Percentiles rank a stretch among this genome's conserved stretches.
phyloP scores from a whole-genome alignment of 2,329 filamentous ascomycete species.

The Stemphylium lycopersici region DNA sequence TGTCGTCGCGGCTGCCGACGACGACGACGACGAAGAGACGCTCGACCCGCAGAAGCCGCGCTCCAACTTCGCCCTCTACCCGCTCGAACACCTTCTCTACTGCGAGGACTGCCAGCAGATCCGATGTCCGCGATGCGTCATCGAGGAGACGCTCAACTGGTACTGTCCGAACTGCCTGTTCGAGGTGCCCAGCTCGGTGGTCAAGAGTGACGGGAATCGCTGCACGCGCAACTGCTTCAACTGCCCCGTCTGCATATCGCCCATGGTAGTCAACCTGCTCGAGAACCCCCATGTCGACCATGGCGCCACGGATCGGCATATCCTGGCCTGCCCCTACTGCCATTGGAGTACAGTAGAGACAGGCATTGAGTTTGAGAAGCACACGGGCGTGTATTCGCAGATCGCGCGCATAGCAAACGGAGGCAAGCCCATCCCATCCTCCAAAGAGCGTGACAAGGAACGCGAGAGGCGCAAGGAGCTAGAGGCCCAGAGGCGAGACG shows the following conservation, averaged over 20 bases:
- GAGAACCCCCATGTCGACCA: slow-evolving; percentile 54
- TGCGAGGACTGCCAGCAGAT: slow-evolving; percentile 98
- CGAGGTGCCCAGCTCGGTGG: slow-evolving; percentile 90
- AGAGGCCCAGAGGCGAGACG: slow-evolving; percentile 28
- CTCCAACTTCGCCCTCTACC: slow-evolving; percentile 90
- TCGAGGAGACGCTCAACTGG: slow-evolving; percentile 92
- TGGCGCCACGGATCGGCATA: slow-evolving; percentile 65
- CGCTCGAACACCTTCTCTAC: slow-evolving; percentile 90
- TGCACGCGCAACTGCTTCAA: slow-evolving; percentile 96
- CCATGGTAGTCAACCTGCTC: slow-evolving; percentile 75
- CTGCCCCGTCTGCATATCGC: slow-evolving; percentile 85
- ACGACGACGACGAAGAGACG: slow-evolving; percentile 76
- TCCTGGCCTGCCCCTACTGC: slow-evolving; percentile 88
- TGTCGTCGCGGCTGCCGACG: slow-evolving; percentile 57
- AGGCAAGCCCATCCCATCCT: slow-evolving; percentile 48
- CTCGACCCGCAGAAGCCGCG: slow-evolving; percentile 87
- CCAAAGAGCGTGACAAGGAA: slow-evolving; percentile 50
- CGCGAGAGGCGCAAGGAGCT: slow-evolving; percentile 45
- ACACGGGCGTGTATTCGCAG: slow-evolving; percentile 84
- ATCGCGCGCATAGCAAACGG: slow-evolving; percentile 70
- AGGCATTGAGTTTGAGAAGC: slow-evolving; percentile 86
- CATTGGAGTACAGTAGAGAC: slow-evolving; percentile 91
- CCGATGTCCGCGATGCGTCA: slow-evolving; percentile 87
- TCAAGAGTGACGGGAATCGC: slow-evolving; percentile 92
- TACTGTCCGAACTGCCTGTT: slow-evolving; percentile 96